A percentile compares a stretch with the other conserved stretches of the same genome.
Conservation (phyloP, 2,329 filamentous ascomycete genomes). For the Aspergillus novoparasiticus region DNA sequence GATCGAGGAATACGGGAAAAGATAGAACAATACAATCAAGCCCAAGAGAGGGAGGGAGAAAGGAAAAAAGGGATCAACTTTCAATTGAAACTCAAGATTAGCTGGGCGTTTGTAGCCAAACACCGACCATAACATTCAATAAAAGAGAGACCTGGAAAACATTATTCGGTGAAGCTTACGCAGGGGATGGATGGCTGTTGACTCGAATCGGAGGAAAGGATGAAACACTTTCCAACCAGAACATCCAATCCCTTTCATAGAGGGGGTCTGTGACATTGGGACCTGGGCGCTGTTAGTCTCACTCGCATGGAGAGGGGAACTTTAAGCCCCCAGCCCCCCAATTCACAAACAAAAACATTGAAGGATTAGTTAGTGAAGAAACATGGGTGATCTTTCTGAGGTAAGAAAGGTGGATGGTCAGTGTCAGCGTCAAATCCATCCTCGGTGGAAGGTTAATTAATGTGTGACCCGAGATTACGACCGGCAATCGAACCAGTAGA, state of each 20-base stretch:
- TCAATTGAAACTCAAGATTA: slow-evolving; percentile 2
- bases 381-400: background rate
- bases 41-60: background rate
- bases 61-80: background rate
- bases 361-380: background rate
- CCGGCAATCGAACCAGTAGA: background rate
- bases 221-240: slow-evolving; percentile 19
- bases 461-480: background rate
- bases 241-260: slow-evolving; percentile 15
- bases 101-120: slow-evolving; percentile 3
- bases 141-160: background rate
- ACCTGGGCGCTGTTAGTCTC: slow-evolving; percentile 10
- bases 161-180: slow-evolving; percentile 6
- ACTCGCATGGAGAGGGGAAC: slow-evolving; percentile 4
- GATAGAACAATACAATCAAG: background rate
- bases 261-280: slow-evolving; percentile 3
- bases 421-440: background rate
- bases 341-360: background rate
- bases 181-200: slow-evolving; percentile 9
- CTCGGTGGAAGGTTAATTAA: background rate
- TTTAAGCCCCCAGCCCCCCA: slow-evolving; percentile 2
- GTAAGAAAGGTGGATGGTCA: background rate
- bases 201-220: slow-evolving; percentile 8
- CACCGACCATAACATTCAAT: background rate
- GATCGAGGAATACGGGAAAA: background rate